A percentile compares a stretch with the other conserved stretches of the same genome.
Conservation (phyloP, 1,284 basidiomycete species). For the Trichosporon sp. region DNA sequence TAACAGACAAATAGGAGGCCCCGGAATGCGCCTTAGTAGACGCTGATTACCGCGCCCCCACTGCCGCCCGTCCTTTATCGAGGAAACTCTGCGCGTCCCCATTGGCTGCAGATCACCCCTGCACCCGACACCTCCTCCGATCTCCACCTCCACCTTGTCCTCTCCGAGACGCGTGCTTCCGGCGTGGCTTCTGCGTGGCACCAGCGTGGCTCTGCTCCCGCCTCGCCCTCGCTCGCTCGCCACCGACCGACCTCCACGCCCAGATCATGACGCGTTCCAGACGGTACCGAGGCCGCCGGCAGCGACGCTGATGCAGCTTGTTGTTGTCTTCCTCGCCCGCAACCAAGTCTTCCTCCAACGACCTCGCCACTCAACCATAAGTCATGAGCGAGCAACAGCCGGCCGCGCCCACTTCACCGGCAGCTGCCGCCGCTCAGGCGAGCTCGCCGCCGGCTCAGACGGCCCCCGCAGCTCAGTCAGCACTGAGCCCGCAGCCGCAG, state of each 20-base stretch:
- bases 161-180: constrained; percentile 1
- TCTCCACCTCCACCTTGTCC: not conserved
- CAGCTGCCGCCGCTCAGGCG: not conserved
- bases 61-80: not conserved
- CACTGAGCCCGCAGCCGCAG: not conserved
- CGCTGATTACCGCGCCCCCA: not conserved
- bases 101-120: not conserved
- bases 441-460: not conserved
- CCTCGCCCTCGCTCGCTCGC: not conserved
- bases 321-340: not conserved
- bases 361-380: not conserved
- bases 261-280: constrained; percentile 4
- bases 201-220: not conserved
- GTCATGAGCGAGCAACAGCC: not conserved
- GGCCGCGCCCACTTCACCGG: not conserved
- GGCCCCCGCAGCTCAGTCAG: not conserved
- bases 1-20: constrained; percentile 1
- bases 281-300: not conserved
- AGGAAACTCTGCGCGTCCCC: not conserved
- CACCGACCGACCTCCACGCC: not conserved
- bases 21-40: not conserved
- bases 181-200: not conserved
- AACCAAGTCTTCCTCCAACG: not conserved
- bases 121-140: not conserved
- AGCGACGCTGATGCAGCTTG: not conserved